Percentiles rank a stretch among this genome's conserved stretches.
phyloP scores from a whole-genome alignment of 1,139 yeast species.

The Arxiozyma heterogenica region DNA sequence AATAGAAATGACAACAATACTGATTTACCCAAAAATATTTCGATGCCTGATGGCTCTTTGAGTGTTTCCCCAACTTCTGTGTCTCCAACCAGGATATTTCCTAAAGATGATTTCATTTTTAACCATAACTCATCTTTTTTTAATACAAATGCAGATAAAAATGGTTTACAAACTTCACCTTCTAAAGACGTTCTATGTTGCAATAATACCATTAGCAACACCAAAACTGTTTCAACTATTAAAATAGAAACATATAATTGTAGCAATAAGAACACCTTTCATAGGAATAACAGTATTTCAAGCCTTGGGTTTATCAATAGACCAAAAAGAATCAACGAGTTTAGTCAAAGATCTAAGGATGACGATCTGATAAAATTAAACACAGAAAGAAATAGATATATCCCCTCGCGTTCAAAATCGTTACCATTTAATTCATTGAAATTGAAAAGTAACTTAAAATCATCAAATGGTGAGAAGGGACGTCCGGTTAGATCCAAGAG shows the following conservation, averaged over 20 bases:
- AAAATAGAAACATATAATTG: background rate
- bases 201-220: background rate
- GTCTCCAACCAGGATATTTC: slow-evolving; percentile 1
- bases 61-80: background rate
- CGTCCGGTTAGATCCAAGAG: slow-evolving; percentile 18
- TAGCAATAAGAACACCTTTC: background rate
- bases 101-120: background rate
- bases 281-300: background rate
- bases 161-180: background rate
- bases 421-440: slow-evolving; percentile 18
- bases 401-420: slow-evolving; percentile 20
- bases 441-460: slow-evolving; percentile 3
- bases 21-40: background rate
- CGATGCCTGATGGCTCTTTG: background rate
- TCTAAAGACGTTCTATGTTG: background rate
- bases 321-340: background rate
- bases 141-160: background rate
- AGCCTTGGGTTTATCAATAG: background rate
- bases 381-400: slow-evolving; percentile 5
- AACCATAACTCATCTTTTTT: background rate
- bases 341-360: background rate
- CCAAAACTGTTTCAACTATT: background rate
- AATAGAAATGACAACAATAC: no score
- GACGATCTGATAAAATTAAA: slow-evolving; percentile 2
- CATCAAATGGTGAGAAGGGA: background rate